Conservation (phyloP, 192 early-diverging fungal species). For the Backusella westeae region DNA sequence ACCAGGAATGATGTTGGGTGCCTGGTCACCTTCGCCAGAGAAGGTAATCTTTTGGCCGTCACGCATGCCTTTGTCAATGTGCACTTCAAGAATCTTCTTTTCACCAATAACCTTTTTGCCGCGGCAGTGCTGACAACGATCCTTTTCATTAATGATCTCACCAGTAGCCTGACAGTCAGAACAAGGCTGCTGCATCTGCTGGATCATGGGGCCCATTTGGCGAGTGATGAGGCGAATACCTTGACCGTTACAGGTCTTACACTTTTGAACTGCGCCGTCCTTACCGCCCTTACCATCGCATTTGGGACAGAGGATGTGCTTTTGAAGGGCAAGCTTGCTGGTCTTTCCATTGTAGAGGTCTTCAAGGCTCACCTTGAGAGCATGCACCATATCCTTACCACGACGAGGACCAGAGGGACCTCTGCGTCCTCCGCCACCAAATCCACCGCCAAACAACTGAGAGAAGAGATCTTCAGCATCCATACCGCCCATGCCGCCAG, state of each 20-base stretch:
- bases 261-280: conserved; percentile 86
- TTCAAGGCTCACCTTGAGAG: conserved; percentile 82
- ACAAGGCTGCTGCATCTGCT: conserved; percentile 99
- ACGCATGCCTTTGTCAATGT: conserved; percentile 96
- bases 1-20: conserved; percentile 91
- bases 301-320: conserved; percentile 88
- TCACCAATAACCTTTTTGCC: conserved; percentile 87
- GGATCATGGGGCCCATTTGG: conserved; percentile 99
- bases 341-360: conserved; percentile 90
- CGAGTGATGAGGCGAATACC: conserved; percentile 89
- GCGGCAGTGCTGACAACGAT: conserved; percentile 89
- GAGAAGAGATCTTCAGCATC: conserved; percentile 95
- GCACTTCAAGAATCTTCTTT: conserved; percentile 97
- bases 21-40: conserved; percentile 94
- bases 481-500: conserved; percentile 57
- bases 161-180: conserved; percentile 87
- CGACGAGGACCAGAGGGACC: conserved; percentile 68
- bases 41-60: conserved; percentile 96
- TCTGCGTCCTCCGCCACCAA: conserved; percentile 42
- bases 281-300: conserved; percentile 98
- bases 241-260: conserved; percentile 82
- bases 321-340: conserved; percentile 92
- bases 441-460: conserved; percentile 92
- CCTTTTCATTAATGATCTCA: conserved; percentile 87
- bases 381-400: conserved; percentile 96